These are phyloP conservation scores for Aspergillus puulaauensis DNA, from an alignment of 2,329 filamentous ascomycete genomes.

Conservation along the genomic window DNA sequence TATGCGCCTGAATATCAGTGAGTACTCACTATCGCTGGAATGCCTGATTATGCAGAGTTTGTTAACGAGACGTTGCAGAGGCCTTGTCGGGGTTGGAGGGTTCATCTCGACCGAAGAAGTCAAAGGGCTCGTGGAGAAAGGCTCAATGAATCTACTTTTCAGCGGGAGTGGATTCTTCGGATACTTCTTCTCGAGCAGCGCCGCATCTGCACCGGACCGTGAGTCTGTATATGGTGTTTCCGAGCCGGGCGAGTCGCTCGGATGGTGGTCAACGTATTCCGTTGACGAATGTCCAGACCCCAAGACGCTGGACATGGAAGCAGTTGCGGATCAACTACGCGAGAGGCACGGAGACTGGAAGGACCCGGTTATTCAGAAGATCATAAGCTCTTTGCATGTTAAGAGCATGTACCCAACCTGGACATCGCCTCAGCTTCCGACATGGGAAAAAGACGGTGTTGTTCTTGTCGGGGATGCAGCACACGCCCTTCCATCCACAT, in stretches of 20 bases:
- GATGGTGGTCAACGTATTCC: slow-evolving; percentile 50
- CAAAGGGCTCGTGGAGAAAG: slow-evolving; percentile 31
- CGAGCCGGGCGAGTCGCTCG: slow-evolving; percentile 32
- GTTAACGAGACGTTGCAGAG: slow-evolving; percentile 23
- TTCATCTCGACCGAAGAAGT: slow-evolving; percentile 38
- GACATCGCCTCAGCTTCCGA: slow-evolving; percentile 48
- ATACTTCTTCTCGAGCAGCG: slow-evolving; percentile 40
- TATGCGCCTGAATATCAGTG: slow-evolving; percentile 45
- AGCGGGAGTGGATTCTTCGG: slow-evolving; percentile 54
- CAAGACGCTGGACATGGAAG: slow-evolving; percentile 30
- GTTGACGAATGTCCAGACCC: slow-evolving; percentile 33
- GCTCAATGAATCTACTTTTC: slow-evolving; percentile 45
- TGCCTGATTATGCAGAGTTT: not conserved
- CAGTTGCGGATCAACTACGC: slow-evolving; percentile 37
- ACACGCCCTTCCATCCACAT: slow-evolving; percentile 55
- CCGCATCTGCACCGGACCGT: slow-evolving; percentile 18
- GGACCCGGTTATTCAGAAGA: slow-evolving; percentile 45
- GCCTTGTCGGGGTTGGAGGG: slow-evolving; percentile 48
- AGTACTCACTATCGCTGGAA: slow-evolving; percentile 4
- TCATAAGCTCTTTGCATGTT: slow-evolving; percentile 40
- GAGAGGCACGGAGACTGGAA: slow-evolving; percentile 47
- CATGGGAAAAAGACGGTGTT: slow-evolving; percentile 49
- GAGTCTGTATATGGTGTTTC: slow-evolving; percentile 27
- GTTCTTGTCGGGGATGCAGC: slow-evolving; percentile 59
- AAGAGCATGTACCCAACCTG: slow-evolving; percentile 51